Evolutionary conservation across 371 early-diverging fungal genomes (phyloP), one percentile per base, ranked within the genome.

Genomic region (Encephalitozoon romaleae): DNA sequence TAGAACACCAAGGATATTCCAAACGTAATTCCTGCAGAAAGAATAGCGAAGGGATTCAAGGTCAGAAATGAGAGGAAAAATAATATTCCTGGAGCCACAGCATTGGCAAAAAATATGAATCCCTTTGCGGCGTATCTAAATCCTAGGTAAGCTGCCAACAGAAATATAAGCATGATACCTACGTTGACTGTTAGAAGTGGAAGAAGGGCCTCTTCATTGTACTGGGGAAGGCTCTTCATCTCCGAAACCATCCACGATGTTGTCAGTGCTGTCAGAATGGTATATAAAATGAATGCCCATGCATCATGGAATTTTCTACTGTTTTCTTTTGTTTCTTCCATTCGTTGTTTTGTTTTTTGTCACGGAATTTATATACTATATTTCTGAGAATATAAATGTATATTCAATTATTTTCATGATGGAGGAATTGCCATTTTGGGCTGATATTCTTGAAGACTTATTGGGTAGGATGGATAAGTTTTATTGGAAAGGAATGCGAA

Each of bases 241-340:
- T 59, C 21, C 6, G 21, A 11, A 3, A 59, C 34, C 28, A 38
- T 59, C 34, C 30, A 18, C 15, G 18, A 34, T 59, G 59, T 59
- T 59, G 59, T 59, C 6, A 34, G 5, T 34, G 49, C 18, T 21
- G 59, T 59, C 4, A 43, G 23, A 12, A 77, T 70, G 21, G 39
- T 5, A 47, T 77, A 77, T 21, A 70, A 30, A 12, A 77, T 43
- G 55, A 77, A 77, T 55, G 77, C 77, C 77, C 71, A 70, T 45
- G 71, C 63, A 55, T 77, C 77, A 55, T 77, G 64, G 53, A 77
- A 77, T 43, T 64, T 47, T 72, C 73, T 63, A 15, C 73, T 63
- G 15, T 69, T 21, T 12, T 51, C 23, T 28, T 34, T 59, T 3
- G 11, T 18, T 38, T 59, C 59, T 34, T 59, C 59, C 59, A 59